Percentiles rank a stretch among this genome's conserved stretches.
These are phyloP conservation scores for Acer negundo DNA, from an alignment of 345 rosid species.

Conservation along the genomic window DNA sequence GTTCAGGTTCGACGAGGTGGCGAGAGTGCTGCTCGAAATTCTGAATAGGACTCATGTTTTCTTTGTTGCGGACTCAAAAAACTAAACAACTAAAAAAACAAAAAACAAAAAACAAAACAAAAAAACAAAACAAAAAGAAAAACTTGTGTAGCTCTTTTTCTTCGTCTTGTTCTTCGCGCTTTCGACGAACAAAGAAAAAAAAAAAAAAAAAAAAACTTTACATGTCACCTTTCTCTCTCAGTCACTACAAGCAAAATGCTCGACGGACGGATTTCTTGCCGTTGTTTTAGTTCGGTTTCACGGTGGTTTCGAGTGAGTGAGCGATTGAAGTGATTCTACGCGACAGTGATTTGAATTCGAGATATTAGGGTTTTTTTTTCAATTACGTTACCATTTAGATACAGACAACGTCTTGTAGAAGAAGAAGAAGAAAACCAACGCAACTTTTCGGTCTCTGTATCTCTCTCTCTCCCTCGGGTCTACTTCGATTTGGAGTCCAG, in stretches of 20 bases:
- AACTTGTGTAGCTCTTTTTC: too few species aligned
- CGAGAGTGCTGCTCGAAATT: conserved; percentile 95
- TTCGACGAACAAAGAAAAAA: not conserved
- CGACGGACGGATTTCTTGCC: too few species aligned
- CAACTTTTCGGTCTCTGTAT: not conserved
- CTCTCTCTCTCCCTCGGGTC: not conserved
- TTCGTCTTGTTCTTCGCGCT: not conserved
- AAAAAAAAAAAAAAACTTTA: not conserved
- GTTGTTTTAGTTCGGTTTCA: too few species aligned
- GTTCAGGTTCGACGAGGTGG: conserved; percentile 76
- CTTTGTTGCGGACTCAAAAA: too few species aligned
- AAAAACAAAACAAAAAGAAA: too few species aligned
- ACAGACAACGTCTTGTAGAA: not conserved
- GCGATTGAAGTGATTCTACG: too few species aligned
- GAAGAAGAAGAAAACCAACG: not conserved
- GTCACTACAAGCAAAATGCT: too few species aligned
- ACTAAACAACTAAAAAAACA: too few species aligned
- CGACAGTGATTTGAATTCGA: too few species aligned
- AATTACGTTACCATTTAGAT: not conserved
- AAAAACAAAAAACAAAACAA: too few species aligned
- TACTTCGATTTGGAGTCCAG: not conserved
- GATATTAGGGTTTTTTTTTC: not conserved
- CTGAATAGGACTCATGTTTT: conserved; percentile 92
- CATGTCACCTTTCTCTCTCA: not conserved
- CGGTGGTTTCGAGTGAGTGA: too few species aligned